Evolutionary conservation across 2,329 filamentous ascomycete genomes (phyloP).

Genomic region (Sporothrix dimorphospora): DNA sequence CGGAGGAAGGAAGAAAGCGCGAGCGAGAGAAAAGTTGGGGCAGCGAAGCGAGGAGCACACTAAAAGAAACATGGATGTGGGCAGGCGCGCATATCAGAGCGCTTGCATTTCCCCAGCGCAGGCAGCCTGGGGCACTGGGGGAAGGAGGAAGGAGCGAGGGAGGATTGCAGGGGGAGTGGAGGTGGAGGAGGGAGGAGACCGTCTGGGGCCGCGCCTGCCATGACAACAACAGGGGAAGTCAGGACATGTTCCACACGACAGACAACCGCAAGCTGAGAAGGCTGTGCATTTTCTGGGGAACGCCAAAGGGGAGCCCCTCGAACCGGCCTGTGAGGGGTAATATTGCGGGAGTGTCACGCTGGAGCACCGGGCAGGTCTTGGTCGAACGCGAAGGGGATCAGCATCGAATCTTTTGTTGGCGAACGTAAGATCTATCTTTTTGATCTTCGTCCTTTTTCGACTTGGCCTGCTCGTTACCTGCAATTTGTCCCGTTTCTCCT

Average conservation of each 20-base stretch:
- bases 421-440: not conserved
- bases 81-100: not conserved
- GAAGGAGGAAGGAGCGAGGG: too few species aligned
- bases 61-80: not conserved
- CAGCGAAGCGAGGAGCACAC: not conserved
- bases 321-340: slow-evolving; percentile 19
- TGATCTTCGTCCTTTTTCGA: slow-evolving; percentile 9
- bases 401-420: not conserved
- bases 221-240: not conserved
- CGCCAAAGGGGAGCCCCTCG: not conserved
- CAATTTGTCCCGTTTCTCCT: slow-evolving; percentile 5
- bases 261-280: not conserved
- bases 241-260: not conserved
- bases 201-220: not conserved
- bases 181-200: not conserved
- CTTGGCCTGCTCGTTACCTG: not conserved
- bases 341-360: not conserved
- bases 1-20: not conserved
- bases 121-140: too few species aligned
- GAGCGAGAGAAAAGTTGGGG: not conserved
- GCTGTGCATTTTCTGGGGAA: slow-evolving; percentile 16
- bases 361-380: not conserved
- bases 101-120: too few species aligned
- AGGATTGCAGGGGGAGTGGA: not conserved
- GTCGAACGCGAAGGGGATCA: not conserved